Evolutionary conservation across 2,329 filamentous ascomycete species (phyloP), one percentile per base, ranked within the genome.

Genomic region (Chaetomiaceae sp.): DNA sequence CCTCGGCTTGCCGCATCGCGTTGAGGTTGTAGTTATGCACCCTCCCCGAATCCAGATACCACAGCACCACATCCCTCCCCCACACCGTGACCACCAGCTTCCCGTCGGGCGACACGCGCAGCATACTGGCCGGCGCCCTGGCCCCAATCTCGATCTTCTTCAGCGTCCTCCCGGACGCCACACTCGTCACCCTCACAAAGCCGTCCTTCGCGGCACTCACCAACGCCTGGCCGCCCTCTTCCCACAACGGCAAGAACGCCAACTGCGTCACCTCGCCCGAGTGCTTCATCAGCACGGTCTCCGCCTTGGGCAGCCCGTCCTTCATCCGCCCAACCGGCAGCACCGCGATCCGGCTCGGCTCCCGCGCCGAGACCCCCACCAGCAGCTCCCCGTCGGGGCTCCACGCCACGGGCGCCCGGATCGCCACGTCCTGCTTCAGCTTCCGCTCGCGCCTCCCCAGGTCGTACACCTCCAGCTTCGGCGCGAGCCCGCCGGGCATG

Each of bases 171-270:
- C 63, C 65, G 2, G 65, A 66, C 10, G 33, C 30, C 0, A 66
- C 58, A 44, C 69, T 61, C 27, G 68, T 73, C 48, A 74, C 58
- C 34, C 72, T 62, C 20, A 71, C 58, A 1, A 65, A 71, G 2
- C 71, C 70, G 11, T 74, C 72, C 20, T 62, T 59, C 1, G 69
- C 70, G 10, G 66, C 60, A 0, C 69, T 73, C 2, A 71, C 71
- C 1, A 75, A 52, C 25, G 44, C 56, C 33, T 53, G 62, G 7
- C 55, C 56, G 14, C 65, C 63, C 0, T 8, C 16, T 27, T 16
- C 36, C 44, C 10, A n/a, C 18, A 20, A 3, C 11, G 66, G 62
- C 40, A 64, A 62, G 14, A 74, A 73, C 36, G 65, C 64, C 2
- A 69, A 61, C 62, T 73, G 69, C 5, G 68, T 73, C 25, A 74